A percentile compares a stretch with the other conserved stretches of the same genome.
Evolutionary conservation across 1,284 basidiomycete species (phyloP).

Genomic region (Apiotrichum gracile): DNA sequence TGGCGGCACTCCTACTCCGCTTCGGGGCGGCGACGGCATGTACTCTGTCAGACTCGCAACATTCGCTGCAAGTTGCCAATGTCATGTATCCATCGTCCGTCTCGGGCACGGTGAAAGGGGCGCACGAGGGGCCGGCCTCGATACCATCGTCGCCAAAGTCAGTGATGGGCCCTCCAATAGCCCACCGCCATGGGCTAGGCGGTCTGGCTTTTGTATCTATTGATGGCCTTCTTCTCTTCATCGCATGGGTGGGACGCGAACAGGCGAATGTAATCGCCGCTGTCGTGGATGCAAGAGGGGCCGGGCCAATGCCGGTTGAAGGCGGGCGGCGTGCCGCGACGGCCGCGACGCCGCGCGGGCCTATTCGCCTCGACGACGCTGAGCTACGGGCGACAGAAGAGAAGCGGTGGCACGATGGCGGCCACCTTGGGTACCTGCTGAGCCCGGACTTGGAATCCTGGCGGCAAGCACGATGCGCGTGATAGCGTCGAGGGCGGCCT

Average conservation of each 20-base stretch:
- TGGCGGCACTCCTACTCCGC: too few species aligned
- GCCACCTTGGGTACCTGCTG: background rate
- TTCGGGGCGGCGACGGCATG: too few species aligned
- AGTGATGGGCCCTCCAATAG: slow-evolving; percentile 17
- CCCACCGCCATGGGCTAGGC: slow-evolving; percentile 17
- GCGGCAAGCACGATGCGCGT: background rate
- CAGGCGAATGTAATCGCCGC: background rate
- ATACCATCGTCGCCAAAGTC: slow-evolving; percentile 18
- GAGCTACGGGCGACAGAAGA: background rate
- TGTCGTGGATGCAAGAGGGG: background rate
- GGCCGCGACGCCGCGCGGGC: slow-evolving; percentile 2
- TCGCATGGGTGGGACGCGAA: slow-evolving; percentile 2
- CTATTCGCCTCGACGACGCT: background rate
- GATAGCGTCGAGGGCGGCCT: too few species aligned
- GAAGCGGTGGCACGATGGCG: background rate
- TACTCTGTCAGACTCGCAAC: too few species aligned
- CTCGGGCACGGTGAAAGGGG: background rate
- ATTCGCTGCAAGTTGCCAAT: background rate
- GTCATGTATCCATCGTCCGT: background rate
- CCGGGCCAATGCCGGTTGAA: background rate
- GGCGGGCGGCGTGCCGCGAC: slow-evolving; percentile 2
- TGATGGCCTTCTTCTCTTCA: slow-evolving; percentile 1
- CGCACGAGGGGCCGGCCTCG: slow-evolving; percentile 12
- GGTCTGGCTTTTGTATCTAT: background rate
- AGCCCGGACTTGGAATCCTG: background rate